Conservation (phyloP, 495 filamentous ascomycete genomes). For the Hypoxylon trugodes region DNA sequence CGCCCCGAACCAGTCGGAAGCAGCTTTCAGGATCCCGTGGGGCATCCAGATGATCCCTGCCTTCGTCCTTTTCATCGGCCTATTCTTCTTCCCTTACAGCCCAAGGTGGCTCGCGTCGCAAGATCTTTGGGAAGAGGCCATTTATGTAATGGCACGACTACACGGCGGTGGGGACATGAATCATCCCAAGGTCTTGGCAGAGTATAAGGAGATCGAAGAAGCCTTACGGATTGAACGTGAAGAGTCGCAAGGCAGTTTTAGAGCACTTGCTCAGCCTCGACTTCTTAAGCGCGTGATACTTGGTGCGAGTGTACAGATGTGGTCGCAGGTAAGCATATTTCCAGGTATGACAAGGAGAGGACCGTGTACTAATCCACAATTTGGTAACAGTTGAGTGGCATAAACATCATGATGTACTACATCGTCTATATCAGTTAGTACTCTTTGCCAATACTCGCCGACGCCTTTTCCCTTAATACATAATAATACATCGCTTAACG, state of each 20-base stretch:
- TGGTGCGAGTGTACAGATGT: constrained; percentile 79
- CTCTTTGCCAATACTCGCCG: too few relatives aligned
- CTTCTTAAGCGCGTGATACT: constrained; percentile 75
- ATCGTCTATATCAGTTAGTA: constrained; percentile 70
- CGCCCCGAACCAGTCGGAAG: constrained; percentile 62
- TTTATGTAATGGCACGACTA: constrained; percentile 67
- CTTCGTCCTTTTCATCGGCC: constrained; percentile 67
- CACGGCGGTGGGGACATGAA: constrained; percentile 69
- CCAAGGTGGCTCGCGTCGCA: constrained; percentile 79
- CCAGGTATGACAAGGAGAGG: background rate
- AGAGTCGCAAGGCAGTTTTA: constrained; percentile 63
- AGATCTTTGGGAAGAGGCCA: constrained; percentile 79
- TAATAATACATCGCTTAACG: too few relatives aligned
- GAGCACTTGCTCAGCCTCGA: constrained; percentile 65
- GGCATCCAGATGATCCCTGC: constrained; percentile 76
- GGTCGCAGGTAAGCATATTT: constrained; percentile 55
- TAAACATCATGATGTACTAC: constrained; percentile 84
- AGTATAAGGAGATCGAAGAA: constrained; percentile 74
- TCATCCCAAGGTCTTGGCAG: constrained; percentile 68
- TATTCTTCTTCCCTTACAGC: constrained; percentile 76
- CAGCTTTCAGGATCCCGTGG: constrained; percentile 79
- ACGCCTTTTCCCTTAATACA: too few relatives aligned
- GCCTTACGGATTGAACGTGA: constrained; percentile 69
- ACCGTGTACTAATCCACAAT: constrained; percentile 2
- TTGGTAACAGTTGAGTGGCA: constrained; percentile 66